These are phyloP conservation scores for Delphinella strobiligena DNA, from an alignment of 2,329 filamentous ascomycete species.

Conservation along the genomic window DNA sequence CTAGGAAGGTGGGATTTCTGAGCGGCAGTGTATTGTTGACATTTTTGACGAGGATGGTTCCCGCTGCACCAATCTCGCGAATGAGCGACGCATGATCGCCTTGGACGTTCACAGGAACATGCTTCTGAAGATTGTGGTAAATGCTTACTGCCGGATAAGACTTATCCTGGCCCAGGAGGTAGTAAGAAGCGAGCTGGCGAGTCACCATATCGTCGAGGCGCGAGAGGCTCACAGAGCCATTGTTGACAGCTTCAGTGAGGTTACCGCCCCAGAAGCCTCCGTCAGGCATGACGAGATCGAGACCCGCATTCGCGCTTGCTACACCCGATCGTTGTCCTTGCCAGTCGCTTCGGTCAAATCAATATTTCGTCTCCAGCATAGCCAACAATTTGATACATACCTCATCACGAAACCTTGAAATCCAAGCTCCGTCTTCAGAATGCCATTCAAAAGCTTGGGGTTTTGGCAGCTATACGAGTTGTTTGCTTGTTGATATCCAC, in stretches of 20 bases:
- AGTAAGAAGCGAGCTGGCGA: slow-evolving; percentile 39
- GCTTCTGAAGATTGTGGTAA: slow-evolving; percentile 30
- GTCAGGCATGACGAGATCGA: slow-evolving; percentile 55
- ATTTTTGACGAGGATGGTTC: slow-evolving; percentile 52
- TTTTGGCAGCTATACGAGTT: slow-evolving; percentile 49
- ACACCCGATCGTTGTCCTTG: slow-evolving; percentile 48
- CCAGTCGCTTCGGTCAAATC: slow-evolving; percentile 50
- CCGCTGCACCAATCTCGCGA: slow-evolving; percentile 41
- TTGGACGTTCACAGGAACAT: slow-evolving; percentile 15
- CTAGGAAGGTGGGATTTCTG: slow-evolving; percentile 28
- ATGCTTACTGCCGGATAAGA: slow-evolving; percentile 47
- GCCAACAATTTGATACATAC: too few relatives aligned
- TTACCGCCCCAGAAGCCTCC: slow-evolving; percentile 22
- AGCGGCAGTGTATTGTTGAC: slow-evolving; percentile 43
- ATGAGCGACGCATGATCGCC: slow-evolving; percentile 39
- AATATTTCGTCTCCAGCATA: too few relatives aligned
- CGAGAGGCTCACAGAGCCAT: slow-evolving; percentile 36
- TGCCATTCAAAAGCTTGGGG: slow-evolving; percentile 52
- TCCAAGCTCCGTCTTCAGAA: slow-evolving; percentile 61
- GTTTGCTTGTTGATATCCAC: slow-evolving; percentile 41
- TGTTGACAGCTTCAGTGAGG: slow-evolving; percentile 42
- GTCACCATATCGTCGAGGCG: slow-evolving; percentile 50
- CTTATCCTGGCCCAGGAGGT: slow-evolving; percentile 46
- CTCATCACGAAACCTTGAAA: slow-evolving; percentile 60
- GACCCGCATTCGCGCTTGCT: slow-evolving; percentile 45